Evolutionary conservation across 371 early-diverging fungal genomes (phyloP).

Genomic region (Globomyces sp.): DNA sequence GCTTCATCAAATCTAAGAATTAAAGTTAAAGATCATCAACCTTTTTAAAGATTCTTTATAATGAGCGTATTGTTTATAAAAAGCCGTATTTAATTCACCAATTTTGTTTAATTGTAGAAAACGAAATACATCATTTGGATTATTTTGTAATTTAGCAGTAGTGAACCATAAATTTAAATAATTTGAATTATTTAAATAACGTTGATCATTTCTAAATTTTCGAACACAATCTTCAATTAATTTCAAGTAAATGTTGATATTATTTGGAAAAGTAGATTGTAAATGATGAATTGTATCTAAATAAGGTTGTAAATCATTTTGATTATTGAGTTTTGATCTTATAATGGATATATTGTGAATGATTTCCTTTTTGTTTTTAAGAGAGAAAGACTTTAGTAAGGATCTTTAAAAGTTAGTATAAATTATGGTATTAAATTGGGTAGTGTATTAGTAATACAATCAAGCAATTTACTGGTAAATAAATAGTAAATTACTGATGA

Average conservation of each 20-base stretch:
- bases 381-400: not conserved
- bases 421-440: constrained; percentile 1
- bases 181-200: constrained; percentile 75
- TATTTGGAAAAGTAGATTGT: constrained; percentile 67
- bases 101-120: constrained; percentile 69
- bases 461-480: no score
- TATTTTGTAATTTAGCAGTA: constrained; percentile 56
- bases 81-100: constrained; percentile 62
- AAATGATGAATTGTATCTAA: constrained; percentile 68
- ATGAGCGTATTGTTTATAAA: constrained; percentile 77
- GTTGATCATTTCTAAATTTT: constrained; percentile 56
- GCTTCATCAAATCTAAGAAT: constrained; percentile 52
- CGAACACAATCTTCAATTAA: constrained; percentile 62
- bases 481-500: no score
- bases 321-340: constrained; percentile 23
- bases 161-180: constrained; percentile 73
- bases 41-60: constrained; percentile 9
- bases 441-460: no score
- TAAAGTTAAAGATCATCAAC: no score
- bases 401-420: not conserved
- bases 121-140: constrained; percentile 65
- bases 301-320: constrained; percentile 78
- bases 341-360: no score
- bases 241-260: constrained; percentile 57
- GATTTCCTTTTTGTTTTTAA: constrained; percentile 1